Percentiles rank a stretch among this genome's conserved stretches.
Conservation (phyloP, 257 asterid genomes). For the Solanum bulbocastanum region DNA sequence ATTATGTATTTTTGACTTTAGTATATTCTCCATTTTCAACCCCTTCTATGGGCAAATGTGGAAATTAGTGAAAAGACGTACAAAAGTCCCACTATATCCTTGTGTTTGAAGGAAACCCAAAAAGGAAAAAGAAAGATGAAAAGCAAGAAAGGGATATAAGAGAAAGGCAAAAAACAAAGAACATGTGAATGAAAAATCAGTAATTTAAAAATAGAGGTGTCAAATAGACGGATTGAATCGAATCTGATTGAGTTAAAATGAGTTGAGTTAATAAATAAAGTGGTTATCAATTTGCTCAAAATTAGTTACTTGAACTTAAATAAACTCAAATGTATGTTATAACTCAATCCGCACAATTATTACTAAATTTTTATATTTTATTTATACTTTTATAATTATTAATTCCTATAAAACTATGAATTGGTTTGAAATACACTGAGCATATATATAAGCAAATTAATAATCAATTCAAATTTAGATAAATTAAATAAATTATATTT, state of each 20-base stretch:
- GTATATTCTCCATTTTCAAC: background rate
- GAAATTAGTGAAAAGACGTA: background rate
- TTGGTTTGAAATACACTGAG: background rate
- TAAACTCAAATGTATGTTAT: background rate
- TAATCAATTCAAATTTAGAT: background rate
- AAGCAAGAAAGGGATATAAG: background rate
- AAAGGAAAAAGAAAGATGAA: background rate
- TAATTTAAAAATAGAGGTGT: background rate
- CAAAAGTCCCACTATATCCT: background rate
- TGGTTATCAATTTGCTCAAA: background rate
- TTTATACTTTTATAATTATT: no score
- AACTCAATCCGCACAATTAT: background rate
- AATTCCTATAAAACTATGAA: no score
- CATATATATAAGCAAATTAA: background rate
- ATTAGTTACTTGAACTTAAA: background rate
- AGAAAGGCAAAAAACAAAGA: background rate
- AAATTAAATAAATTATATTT: background rate
- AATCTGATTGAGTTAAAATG: accelerated
- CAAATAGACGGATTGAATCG: background rate
- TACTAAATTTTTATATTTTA: no score
- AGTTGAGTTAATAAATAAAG: background rate
- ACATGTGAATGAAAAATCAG: background rate
- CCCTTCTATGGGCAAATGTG: background rate
- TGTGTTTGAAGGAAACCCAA: background rate
- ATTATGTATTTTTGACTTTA: no score